These are phyloP conservation scores for Chaetomium sp. DNA, from an alignment of 2,329 filamentous ascomycete genomes.

Conservation along the genomic window DNA sequence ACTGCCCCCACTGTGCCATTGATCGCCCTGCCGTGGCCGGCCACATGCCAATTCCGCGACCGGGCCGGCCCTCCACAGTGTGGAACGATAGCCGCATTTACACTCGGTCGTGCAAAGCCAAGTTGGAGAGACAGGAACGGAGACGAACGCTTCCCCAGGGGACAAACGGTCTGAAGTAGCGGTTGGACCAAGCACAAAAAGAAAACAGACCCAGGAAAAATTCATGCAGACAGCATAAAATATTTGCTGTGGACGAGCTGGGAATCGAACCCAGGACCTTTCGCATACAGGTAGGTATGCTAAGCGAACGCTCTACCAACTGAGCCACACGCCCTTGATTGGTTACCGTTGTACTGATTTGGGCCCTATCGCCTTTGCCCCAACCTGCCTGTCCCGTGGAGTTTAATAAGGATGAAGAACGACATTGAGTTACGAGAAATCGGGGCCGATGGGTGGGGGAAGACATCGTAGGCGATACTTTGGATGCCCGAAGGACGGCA, in stretches of 20 bases:
- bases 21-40: slow-evolving; percentile 3
- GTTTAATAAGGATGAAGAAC: no score
- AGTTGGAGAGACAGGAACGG: no score
- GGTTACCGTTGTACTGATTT: neutral
- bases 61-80: neutral
- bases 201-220: neutral
- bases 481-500: no score
- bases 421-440: no score
- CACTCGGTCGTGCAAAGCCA: no score
- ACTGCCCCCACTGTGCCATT: slow-evolving; percentile 7
- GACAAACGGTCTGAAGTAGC: no score
- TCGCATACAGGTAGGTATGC: slow-evolving; percentile 15
- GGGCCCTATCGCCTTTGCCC: neutral
- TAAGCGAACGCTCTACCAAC: slow-evolving; percentile 22
- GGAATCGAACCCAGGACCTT: slow-evolving; percentile 24
- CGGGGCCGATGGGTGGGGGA: no score
- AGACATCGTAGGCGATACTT: no score
- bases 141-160: no score
- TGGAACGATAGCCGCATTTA: no score
- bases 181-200: no score
- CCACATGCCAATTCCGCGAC: slow-evolving; percentile 8
- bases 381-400: neutral
- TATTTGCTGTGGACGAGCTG: slow-evolving; percentile 16
- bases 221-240: neutral
- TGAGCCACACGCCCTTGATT: slow-evolving; percentile 21